Base-by-base conservation (phyloP, 768 basidiomycete genomes). In the Podaxis sp. region DNA sequence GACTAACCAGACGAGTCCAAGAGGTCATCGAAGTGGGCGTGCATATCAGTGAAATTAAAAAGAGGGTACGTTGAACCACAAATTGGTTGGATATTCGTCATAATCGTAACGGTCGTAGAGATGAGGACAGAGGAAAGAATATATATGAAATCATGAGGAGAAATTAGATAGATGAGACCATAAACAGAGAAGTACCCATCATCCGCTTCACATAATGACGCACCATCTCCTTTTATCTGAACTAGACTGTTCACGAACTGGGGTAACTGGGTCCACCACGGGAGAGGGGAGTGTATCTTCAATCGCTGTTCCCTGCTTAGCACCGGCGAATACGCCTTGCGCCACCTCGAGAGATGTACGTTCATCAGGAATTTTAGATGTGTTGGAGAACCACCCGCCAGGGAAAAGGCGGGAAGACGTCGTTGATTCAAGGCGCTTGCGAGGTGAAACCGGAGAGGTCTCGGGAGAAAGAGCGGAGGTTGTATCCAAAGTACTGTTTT, bases 381-480 rank as follows among this genome's bases (percentile, higher is more conserved):
- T 68, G 22, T 72, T 66, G 10, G 77, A 76, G 64, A 79, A 79
- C 84, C 84, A 85, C 1, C 80, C 82, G 37, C 85, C 85, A 8
- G 83, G 84, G 78, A 85, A 83, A 73, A 82, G 80, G 52, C 80
- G 76, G 12, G 83, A 84, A n/a, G 85, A 85, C 2, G 83, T 74
- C 0, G 82, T 81, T 10, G 84, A 84, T 67, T 83, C 82, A n/a
- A 80, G 74, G 54, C 83, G 73, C 13, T 74, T 73, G 52, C 83
- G 82, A 60, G 69, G 56, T 20, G 70, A 58, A 22, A 54, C 20
- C 4, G 53, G 58, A 22, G 52, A 58, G 7, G 59, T 5, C 10
- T 60, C 59, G 28, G 66, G 63, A 5, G 50, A 58, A 26, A 64
- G 38, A 13, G 65, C 62, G 26, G 73, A 66, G 28, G 28, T 62